A percentile compares a stretch with the other conserved stretches of the same genome.
These are phyloP conservation scores for Petasospora fabianii DNA, from an alignment of 1,139 yeast species.

Conservation along the genomic window DNA sequence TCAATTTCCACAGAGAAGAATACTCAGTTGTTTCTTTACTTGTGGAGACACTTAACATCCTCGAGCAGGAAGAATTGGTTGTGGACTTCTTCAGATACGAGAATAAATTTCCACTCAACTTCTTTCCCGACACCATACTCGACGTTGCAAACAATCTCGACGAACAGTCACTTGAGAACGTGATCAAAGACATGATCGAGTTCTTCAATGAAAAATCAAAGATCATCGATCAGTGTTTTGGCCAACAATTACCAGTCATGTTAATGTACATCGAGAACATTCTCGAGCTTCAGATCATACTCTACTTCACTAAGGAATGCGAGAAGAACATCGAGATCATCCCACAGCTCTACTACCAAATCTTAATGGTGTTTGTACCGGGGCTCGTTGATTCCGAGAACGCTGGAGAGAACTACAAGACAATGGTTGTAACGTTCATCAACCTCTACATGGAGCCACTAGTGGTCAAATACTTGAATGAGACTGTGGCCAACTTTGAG, in stretches of 20 bases:
- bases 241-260: constrained; percentile 33
- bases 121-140: constrained; percentile 29
- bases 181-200: constrained; percentile 24
- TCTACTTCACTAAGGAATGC: constrained; percentile 47
- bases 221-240: constrained; percentile 33
- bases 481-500: constrained; percentile 35
- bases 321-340: constrained; percentile 41
- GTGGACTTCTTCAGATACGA: constrained; percentile 45
- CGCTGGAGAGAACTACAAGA: constrained; percentile 30
- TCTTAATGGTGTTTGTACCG: constrained; percentile 27
- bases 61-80: constrained; percentile 40
- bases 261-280: constrained; percentile 33
- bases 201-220: constrained; percentile 32
- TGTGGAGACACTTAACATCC: constrained; percentile 35
- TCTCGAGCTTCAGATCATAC: constrained; percentile 41
- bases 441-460: constrained; percentile 35
- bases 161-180: constrained; percentile 25
- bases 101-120: constrained; percentile 38
- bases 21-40: constrained; percentile 36
- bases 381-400: constrained; percentile 29
- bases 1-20: constrained; percentile 51
- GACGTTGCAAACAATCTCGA: constrained; percentile 31
- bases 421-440: constrained; percentile 29
- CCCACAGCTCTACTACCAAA: constrained; percentile 29
- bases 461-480: constrained; percentile 37